A percentile compares a stretch with the other conserved stretches of the same genome.
Evolutionary conservation across 2,329 filamentous ascomycete genomes (phyloP).

Genomic region (Neofusicoccum sp.): DNA sequence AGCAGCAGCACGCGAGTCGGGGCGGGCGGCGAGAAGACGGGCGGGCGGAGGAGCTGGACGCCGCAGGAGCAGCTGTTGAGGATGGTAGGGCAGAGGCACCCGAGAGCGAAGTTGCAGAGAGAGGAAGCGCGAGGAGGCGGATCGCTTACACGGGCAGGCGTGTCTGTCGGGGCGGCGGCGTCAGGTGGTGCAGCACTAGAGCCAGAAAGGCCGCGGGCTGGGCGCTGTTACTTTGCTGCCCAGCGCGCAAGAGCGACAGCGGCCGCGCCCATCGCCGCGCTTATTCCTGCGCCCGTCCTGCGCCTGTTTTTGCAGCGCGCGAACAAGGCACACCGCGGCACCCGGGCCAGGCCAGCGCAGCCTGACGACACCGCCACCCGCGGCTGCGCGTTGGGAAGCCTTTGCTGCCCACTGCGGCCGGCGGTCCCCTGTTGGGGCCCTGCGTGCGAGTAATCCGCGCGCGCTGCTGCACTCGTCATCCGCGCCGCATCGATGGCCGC

Average conservation of each 20-base stretch:
- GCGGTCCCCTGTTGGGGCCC: conserved; percentile 8
- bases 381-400: conserved; percentile 2
- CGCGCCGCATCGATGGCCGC: conserved; percentile 4
- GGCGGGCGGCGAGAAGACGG: not conserved
- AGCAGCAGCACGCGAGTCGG: not conserved
- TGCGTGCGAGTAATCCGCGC: conserved; percentile 7
- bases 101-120: conserved; percentile 6
- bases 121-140: conserved; percentile 18
- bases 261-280: conserved; percentile 8
- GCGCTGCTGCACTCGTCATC: not conserved
- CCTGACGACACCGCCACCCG: too few species aligned
- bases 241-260: conserved; percentile 10
- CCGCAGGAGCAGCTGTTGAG: not conserved
- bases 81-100: not conserved
- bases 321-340: too few species aligned
- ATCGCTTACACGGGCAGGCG: conserved; percentile 14
- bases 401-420: conserved; percentile 6
- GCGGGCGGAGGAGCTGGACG: not conserved
- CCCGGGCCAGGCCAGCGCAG: too few species aligned
- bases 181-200: conserved; percentile 19
- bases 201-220: conserved; percentile 10
- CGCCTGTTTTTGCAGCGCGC: not conserved
- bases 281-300: conserved; percentile 2
- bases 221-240: not conserved
- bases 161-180: not conserved